Base-by-base conservation (phyloP, 2,329 filamentous ascomycete genomes). In the Colletotrichum cereale region DNA sequence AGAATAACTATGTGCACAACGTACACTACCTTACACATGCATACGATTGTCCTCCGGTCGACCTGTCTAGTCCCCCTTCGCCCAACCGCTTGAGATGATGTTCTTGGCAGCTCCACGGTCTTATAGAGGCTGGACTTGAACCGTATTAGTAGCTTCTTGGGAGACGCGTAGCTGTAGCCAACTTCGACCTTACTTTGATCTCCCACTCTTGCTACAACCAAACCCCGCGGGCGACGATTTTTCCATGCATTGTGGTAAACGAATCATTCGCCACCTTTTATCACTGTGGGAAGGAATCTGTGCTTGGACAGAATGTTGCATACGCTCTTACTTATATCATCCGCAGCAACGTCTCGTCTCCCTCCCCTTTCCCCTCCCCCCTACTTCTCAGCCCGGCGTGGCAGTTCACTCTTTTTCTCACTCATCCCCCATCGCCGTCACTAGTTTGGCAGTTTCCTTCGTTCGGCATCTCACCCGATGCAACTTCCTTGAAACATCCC, bases 31-130 rank as follows among this genome's bases (percentile, higher is more conserved):
- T 42, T 42, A 42, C 44, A 21, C n/a, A n/a, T 24, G 44, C 52
- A 50, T 63, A 16, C 40, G 36, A 56, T 40, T 61, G 36, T 61
- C 48, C n/a, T 56, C 21, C 29, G 47, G 12, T 52, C 31, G 16
- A 26, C 36, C 24, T 34, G 24, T 21, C 38, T 29, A 55, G 60
- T 16, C 53, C 61, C 66, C 29, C 29, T 34, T 34, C 0, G 36
- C 44, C 44, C 44, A n/a, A 38, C 50, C 44, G 29, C 29, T 63
- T 10, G 34, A 34, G 52, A 31, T 38, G 67, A 44, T 58, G 34
- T 67, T 56, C 21, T 67, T 62, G 56, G 48, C 56, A 67, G 47
- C 40, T 48, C 48, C 21, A 40, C 38, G 31, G 56, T 62, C 63
- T 56, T 67, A 40, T 21, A 52, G 18, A 36, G 31, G 3, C 12